Evolutionary conservation across 495 filamentous ascomycete species (phyloP).

Genomic region (Penicillium lividum): DNA sequence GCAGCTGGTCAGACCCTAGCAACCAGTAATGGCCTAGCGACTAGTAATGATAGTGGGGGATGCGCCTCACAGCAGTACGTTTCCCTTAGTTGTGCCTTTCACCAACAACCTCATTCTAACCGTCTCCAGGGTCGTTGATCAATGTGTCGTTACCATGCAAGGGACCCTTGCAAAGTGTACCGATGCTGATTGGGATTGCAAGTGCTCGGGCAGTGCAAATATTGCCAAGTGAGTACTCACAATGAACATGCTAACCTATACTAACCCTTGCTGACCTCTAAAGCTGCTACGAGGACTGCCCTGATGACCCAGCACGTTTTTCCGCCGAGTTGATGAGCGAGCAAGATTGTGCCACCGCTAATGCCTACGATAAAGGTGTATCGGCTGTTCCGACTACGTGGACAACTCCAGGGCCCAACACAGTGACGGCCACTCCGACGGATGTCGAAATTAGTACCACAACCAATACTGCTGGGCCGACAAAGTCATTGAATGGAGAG

Average conservation of each 20-base stretch:
- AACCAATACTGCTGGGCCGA: conserved; percentile 9
- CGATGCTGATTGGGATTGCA: conserved; percentile 27
- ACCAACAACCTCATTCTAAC: not conserved
- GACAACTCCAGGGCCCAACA: conserved; percentile 16
- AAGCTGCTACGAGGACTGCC: conserved; percentile 29
- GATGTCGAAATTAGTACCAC: not conserved
- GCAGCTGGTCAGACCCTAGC: conserved; percentile 8
- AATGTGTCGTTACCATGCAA: conserved; percentile 23
- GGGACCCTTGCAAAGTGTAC: conserved; percentile 15
- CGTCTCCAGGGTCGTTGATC: conserved; percentile 20
- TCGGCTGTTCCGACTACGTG: conserved; percentile 15
- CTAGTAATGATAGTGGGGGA: not conserved
- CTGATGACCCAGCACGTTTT: conserved; percentile 13
- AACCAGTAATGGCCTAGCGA: conserved; percentile 6
- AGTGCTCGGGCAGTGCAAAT: conserved; percentile 26
- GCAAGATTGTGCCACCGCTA: conserved; percentile 24
- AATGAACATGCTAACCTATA: not conserved
- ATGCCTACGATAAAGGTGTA: conserved; percentile 19
- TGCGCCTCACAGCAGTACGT: conserved; percentile 22
- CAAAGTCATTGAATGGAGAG: conserved; percentile 13
- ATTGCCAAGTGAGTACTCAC: conserved; percentile 25
- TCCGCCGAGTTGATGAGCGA: conserved; percentile 19
- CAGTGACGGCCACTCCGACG: conserved; percentile 11
- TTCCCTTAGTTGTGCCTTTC: not conserved
- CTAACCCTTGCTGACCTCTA: not conserved